Evolutionary conservation across 768 basidiomycete species (phyloP).

Genomic region (Nidularia pulvinata): DNA sequence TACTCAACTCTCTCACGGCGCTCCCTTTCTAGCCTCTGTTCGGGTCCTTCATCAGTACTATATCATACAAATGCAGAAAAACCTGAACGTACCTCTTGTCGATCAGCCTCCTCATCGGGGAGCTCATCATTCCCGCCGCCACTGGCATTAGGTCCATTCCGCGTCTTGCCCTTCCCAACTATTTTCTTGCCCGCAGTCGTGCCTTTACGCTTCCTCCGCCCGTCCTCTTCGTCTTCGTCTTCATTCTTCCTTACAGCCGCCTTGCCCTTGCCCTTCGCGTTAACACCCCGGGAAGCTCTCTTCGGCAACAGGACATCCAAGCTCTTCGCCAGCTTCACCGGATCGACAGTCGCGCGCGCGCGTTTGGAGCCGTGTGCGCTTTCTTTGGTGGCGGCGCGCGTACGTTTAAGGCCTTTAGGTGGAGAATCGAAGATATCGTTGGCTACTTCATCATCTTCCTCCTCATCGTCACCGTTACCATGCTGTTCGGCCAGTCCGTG

Average conservation of each 20-base stretch:
- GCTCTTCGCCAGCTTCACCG: background rate
- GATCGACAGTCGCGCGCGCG: constrained; percentile 1
- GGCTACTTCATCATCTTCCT: background rate
- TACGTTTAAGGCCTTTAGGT: background rate
- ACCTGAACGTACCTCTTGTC: background rate
- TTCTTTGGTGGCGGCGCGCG: background rate
- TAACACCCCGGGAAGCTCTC: background rate
- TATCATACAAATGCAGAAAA: background rate
- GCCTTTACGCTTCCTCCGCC: too few relatives aligned
- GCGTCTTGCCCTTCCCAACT: background rate
- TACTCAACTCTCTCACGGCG: constrained; percentile 53
- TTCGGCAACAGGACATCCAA: background rate
- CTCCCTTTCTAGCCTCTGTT: constrained; percentile 14
- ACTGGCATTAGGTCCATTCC: background rate
- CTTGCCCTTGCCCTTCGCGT: background rate
- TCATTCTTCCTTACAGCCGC: background rate
- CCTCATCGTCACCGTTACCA: background rate
- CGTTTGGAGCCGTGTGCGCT: background rate
- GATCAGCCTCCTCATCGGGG: background rate
- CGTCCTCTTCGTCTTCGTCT: background rate
- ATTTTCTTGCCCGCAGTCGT: background rate
- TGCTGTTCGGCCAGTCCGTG: too few relatives aligned
- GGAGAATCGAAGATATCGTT: background rate
- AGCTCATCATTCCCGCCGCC: background rate
- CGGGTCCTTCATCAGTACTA: background rate